Base-by-base conservation (phyloP, 257 asterid genomes). In the Ilex asprella region DNA sequence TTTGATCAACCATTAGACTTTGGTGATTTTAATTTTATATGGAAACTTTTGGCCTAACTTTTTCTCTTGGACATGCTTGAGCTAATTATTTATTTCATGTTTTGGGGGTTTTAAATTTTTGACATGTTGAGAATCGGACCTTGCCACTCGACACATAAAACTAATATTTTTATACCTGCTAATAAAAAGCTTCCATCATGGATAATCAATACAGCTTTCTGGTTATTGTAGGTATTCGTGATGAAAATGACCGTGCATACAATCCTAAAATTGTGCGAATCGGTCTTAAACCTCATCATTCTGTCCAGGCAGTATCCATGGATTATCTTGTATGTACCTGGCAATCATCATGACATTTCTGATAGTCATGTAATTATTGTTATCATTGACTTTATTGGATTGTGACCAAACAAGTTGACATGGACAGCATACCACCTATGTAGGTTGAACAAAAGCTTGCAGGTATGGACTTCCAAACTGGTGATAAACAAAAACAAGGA, bases 401-500 rank as follows among this genome's bases (percentile, higher is more conserved):
- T 27, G 10, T 63, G 55, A 47, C 55, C 16, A 39, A 56, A 70
- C 27, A 60, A 46, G 9, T 27, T 68, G 63, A 56, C 66, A 58
- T 50, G 31, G 62, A 54, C 69, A 46, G 39, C 39, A 13, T 64
- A 31, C 68, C 21, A 31, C 68, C 21, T 63, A 6, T 77, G 62
- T 67, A 92, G 99, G 95, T 92, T 51, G 93, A 78, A 69, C 95
- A 89, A 88, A 89, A 84, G 79, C 95, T 85, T 70, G 80, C 89
- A 0, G 78, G 94, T 61, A 71, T 72, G 76, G 87, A 76, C 72
- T 67, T 88, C 70, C 96, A 85, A 71, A 62, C 74, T 74, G 82
- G 88, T 74, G 95, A 86, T 76, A 92, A 82, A 83, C 94, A 82
- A 79, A 89, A 87, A 79, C 97, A 86, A 81, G 97, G 97, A 49